These are phyloP conservation scores for Lachnellula hyalina DNA, from an alignment of 2,329 filamentous ascomycete genomes.

Conservation along the genomic window DNA sequence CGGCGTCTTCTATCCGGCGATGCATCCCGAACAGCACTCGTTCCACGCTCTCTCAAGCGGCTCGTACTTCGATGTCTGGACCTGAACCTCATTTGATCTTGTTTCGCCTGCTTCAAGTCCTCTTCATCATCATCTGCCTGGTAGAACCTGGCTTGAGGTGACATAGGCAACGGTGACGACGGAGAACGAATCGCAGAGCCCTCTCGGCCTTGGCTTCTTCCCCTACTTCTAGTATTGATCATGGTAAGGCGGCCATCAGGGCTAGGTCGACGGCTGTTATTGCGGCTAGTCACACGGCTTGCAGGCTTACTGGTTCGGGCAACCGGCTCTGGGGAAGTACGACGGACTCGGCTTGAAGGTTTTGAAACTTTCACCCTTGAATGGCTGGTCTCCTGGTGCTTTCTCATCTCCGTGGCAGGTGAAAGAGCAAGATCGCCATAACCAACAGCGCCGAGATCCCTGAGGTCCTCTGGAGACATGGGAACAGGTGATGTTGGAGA, in stretches of 20 bases:
- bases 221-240: conserved; percentile 46
- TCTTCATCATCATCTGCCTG: conserved; percentile 56
- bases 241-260: conserved; percentile 28
- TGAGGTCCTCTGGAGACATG: conserved; percentile 86
- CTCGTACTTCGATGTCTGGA: conserved; percentile 49
- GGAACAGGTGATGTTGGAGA: conserved; percentile 89
- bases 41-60: conserved; percentile 33
- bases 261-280: conserved; percentile 35
- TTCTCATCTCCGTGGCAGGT: conserved; percentile 20
- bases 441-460: conserved; percentile 46
- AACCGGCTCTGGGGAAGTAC: conserved; percentile 25
- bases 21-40: conserved; percentile 25
- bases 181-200: conserved; percentile 64
- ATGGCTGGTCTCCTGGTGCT: conserved; percentile 19
- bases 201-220: conserved; percentile 57
- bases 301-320: conserved; percentile 24
- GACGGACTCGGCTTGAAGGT: conserved; percentile 30
- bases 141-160: conserved; percentile 48
- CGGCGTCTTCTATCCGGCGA: conserved; percentile 30
- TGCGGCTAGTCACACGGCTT: conserved; percentile 34
- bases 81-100: conserved; percentile 51
- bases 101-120: conserved; percentile 48
- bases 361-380: conserved; percentile 33
- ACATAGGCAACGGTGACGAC: conserved; percentile 74
- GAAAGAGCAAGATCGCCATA: conserved; percentile 29